phyloP scores from a whole-genome alignment of 306 rosid species.

The Elaeagnus macrophylla region DNA sequence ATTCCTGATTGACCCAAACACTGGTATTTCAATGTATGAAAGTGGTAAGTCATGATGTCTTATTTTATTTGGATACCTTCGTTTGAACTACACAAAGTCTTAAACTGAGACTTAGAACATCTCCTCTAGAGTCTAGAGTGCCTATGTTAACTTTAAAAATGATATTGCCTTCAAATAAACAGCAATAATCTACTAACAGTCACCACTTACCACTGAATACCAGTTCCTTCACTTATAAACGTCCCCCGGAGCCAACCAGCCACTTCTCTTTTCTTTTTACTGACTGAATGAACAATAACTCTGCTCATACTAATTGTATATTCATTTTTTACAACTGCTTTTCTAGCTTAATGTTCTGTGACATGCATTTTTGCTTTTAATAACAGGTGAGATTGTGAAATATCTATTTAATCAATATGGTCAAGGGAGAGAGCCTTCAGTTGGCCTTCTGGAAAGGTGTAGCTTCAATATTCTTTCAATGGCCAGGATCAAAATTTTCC shows the following conservation, averaged over 20 bases:
- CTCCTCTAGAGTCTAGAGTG: background rate
- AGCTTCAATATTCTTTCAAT: conserved; percentile 10
- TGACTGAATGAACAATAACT: background rate
- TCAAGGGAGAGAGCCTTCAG: conserved; percentile 60
- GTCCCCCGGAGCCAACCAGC: no score
- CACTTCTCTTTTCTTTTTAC: no score
- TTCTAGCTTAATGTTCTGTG: conserved; percentile 1
- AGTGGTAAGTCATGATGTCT: conserved; percentile 50
- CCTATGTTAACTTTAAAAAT: background rate
- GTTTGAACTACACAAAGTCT: background rate
- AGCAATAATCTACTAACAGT: no score
- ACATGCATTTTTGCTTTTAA: conserved; percentile 19
- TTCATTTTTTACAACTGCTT: background rate
- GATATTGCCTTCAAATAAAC: background rate
- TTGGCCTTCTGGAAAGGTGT: conserved; percentile 76
- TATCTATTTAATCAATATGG: conserved; percentile 74
- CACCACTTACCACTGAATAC: no score
- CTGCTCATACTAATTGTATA: background rate
- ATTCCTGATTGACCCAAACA: conserved; percentile 64
- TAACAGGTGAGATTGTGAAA: conserved; percentile 74
- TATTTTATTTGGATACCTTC: background rate
- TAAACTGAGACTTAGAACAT: background rate
- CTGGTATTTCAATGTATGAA: conserved; percentile 62
- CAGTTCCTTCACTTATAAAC: no score
- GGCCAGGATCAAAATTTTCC: background rate